Evolutionary conservation across 2,329 filamentous ascomycete species (phyloP), one percentile per base, ranked within the genome.

Genomic region (Sclerotinia trifoliorum): DNA sequence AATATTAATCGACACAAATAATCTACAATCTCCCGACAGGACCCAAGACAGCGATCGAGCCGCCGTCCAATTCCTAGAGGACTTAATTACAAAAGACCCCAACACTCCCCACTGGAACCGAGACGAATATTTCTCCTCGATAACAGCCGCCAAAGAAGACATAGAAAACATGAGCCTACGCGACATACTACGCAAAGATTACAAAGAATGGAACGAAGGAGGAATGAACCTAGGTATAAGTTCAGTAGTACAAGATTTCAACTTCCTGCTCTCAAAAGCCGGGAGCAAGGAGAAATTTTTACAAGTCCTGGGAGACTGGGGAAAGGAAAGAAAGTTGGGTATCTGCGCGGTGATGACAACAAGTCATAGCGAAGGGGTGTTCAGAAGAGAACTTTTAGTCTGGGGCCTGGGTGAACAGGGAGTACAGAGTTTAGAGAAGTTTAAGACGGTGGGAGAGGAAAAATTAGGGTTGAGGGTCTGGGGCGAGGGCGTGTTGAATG

Each of bases 161-260:
- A 83, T 95, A 64, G 85, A 83, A 3, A 73, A 76, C 0, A 79
- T 95, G 57, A 81, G 79, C 49, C 78, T 93, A 72, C 80, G 84
- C 29, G 91, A 94, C 73, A 84, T 94, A 51, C 79, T 94, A 65
- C 83, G 90, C 71, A 94, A 94, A 78, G 92, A 96, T 79, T 96
- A 94, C 80, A 96, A 96, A 80, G 84, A 91, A 75, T 95, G 91
- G 91, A 80, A 80, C 15, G 86, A 87, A 67, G 80, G 80, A 15
- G 77, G 75, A 0, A 76, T 87, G 49, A 82, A 80, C 24, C 82
- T 94, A 5, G 91, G 91, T n/a, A 86, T 92, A 66, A 86, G 86
- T 73, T 86, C 86, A 54, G 82, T 89, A 3, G 86, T 90, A 3
- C 87, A 87, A 72, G 79, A 84, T n/a, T 78, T 94, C 7, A 78